Base-by-base conservation (phyloP, 2,329 filamentous ascomycete genomes). In the Rhinocladiella similis region DNA sequence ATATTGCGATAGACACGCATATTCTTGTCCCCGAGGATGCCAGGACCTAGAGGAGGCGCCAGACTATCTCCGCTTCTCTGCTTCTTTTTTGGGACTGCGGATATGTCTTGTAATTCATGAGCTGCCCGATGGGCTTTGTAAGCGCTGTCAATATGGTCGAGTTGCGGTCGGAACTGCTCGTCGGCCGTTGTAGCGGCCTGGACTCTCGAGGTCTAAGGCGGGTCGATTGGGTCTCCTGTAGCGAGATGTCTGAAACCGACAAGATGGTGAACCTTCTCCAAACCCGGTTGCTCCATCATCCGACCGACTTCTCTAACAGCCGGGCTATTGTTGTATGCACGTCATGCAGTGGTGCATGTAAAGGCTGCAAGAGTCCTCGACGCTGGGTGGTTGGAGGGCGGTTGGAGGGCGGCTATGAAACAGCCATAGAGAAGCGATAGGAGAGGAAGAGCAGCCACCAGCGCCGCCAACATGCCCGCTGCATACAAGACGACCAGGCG, bases 351-450 rank as follows among this genome's bases (percentile, higher is more conserved):
- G 41, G 45, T 55, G 39, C 14, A 12, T 27, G n/a, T 10, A 12
- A 7, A 19, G 27, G 50, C 29, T 16, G 27, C 19, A 18, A 46
- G 29, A 29, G 35, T 47, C 14, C 36, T 35, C 43, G 25, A 35
- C 39, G 50, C 4, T 59, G 45, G 38, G 38, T 53, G 53, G 56
- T 39, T 50, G 46, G 42, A 42, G 25, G 33, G 56, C 50, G 56
- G 53, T 45, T 54, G 53, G 41, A 38, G 42, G 56, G 59, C 59
- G 59, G 56, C 56, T 54, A 59, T 46, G 49, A 49, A 56, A 51
- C 47, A 42, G 41, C 59, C 52, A 61, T 29, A 43, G 35, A 58
- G 46, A 52, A 45, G 47, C 50, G 58, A 57, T 53, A 53, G 55
- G 58, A 13, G n/a, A 50, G 27, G n/a, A 20, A 16, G 42, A 41